A percentile compares a stretch with the other conserved stretches of the same genome.
phyloP scores from a whole-genome alignment of 495 filamentous ascomycete species.

The Hypoxylon subgilvum region DNA sequence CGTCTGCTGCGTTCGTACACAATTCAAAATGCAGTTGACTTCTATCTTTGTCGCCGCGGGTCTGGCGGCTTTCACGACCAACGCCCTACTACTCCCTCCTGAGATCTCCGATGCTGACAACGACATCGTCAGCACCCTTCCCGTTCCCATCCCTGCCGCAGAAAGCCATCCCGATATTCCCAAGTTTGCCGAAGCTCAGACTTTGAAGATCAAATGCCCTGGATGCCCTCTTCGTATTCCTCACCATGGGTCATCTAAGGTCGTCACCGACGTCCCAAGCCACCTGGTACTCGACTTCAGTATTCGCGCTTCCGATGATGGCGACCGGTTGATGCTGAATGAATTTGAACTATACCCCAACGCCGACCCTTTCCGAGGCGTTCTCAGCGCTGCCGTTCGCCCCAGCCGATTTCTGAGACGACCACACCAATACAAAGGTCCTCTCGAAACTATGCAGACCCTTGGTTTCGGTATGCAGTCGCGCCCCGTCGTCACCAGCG shows the following conservation, averaged over 20 bases:
- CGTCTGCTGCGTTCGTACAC: constrained; percentile 14
- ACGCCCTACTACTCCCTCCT: constrained; percentile 43
- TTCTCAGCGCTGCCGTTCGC: constrained; percentile 38
- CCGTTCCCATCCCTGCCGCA: constrained; percentile 32
- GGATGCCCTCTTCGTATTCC: constrained; percentile 47
- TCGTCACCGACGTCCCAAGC: constrained; percentile 41
- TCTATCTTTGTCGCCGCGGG: constrained; percentile 39
- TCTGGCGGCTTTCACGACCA: constrained; percentile 40
- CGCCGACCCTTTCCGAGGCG: constrained; percentile 36
- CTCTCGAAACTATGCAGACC: constrained; percentile 29
- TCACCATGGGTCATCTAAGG: constrained; percentile 28
- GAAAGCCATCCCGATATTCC: constrained; percentile 4
- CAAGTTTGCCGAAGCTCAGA: constrained; percentile 22
- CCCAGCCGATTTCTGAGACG: constrained; percentile 24
- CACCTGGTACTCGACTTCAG: constrained; percentile 51
- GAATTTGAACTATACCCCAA: constrained; percentile 53
- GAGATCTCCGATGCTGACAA: constrained; percentile 31
- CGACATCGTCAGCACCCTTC: constrained; percentile 36
- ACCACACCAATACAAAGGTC: constrained; percentile 22
- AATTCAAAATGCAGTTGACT: constrained; percentile 39
- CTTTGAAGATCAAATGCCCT: constrained; percentile 50
- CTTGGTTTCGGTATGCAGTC: constrained; percentile 50
- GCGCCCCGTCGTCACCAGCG: constrained; percentile 35
- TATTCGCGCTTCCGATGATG: constrained; percentile 40
- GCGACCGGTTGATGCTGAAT: constrained; percentile 51